Evolutionary conservation across 2,329 filamentous ascomycete species (phyloP).

Genomic region (Nigrospora oryzae): DNA sequence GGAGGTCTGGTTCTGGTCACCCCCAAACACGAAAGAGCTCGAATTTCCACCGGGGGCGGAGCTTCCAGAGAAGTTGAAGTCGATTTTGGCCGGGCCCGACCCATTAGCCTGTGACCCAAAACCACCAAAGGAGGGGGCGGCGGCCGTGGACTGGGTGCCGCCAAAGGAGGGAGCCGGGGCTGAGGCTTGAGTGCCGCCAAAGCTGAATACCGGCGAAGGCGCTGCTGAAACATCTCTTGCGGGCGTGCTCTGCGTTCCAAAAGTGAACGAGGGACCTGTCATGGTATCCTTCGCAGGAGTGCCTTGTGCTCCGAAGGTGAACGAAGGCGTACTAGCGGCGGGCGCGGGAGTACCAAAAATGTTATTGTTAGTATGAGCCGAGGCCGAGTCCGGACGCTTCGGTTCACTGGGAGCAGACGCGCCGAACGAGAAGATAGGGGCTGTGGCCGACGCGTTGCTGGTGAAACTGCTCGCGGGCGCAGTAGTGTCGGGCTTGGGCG

Average conservation of each 20-base stretch:
- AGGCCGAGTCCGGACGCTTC: constrained; percentile 9
- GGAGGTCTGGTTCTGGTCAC: constrained; percentile 7
- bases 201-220: constrained; percentile 25
- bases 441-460: constrained; percentile 6
- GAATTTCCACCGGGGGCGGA: constrained; percentile 7
- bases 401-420: constrained; percentile 6
- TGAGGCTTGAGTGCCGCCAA: constrained; percentile 14
- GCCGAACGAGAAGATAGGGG: constrained; percentile 5
- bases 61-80: constrained; percentile 17
- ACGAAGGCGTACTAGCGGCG: constrained; percentile 5
- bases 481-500: constrained; percentile 28
- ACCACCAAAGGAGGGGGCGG: constrained; percentile 4
- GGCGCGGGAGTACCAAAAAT: constrained; percentile 2
- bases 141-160: constrained; percentile 6
- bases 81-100: constrained; percentile 6
- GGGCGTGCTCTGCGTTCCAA: constrained; percentile 1
- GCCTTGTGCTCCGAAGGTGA: constrained; percentile 10
- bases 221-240: constrained; percentile 13
- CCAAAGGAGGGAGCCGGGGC: constrained; percentile 6
- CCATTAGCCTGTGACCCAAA: constrained; percentile 6
- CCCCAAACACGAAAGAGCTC: constrained; percentile 15
- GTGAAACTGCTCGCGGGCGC: constrained; percentile 12
- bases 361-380: neutral
- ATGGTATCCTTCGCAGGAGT: constrained; percentile 23
- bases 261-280: constrained; percentile 1